These are phyloP conservation scores for Sequoia sempervirens DNA, from an alignment of 75 land plant species.

Conservation along the genomic window DNA sequence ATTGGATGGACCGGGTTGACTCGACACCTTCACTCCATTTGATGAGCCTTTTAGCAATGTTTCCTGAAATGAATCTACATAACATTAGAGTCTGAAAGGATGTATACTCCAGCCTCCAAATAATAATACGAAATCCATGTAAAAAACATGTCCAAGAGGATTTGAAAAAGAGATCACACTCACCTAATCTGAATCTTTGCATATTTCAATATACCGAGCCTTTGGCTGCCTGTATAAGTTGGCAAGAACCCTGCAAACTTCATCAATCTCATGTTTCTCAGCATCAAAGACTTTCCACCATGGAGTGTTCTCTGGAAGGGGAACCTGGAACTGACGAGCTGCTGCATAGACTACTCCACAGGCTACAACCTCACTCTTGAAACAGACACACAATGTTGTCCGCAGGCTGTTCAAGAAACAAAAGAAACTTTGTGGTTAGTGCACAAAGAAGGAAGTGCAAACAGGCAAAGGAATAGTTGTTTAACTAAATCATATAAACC, in stretches of 20 bases:
- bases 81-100: not conserved
- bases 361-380: slow-evolving; percentile 97
- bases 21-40: slow-evolving; percentile 36
- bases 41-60: slow-evolving; percentile 14
- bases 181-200: slow-evolving; percentile 69
- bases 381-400: slow-evolving; percentile 91
- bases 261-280: slow-evolving; percentile 71
- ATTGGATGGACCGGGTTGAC: slow-evolving; percentile 14
- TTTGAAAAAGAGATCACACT: not conserved
- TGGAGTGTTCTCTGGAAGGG: too few relatives aligned
- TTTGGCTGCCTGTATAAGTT: slow-evolving; percentile 79
- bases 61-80: not conserved
- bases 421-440: not conserved
- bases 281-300: slow-evolving; percentile 91
- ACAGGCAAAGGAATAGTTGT: too few relatives aligned
- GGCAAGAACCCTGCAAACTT: slow-evolving; percentile 80
- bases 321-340: slow-evolving; percentile 77
- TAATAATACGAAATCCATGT: not conserved
- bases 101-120: not conserved
- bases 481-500: too few relatives aligned
- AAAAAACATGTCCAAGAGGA: not conserved
- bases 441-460: too few relatives aligned
- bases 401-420: slow-evolving; percentile 54
- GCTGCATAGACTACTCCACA: slow-evolving; percentile 99
- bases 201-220: slow-evolving; percentile 72